Evolutionary conservation across 1,284 basidiomycete genomes (phyloP), one percentile per base, ranked within the genome.

Genomic region (Vanrija humicola): DNA sequence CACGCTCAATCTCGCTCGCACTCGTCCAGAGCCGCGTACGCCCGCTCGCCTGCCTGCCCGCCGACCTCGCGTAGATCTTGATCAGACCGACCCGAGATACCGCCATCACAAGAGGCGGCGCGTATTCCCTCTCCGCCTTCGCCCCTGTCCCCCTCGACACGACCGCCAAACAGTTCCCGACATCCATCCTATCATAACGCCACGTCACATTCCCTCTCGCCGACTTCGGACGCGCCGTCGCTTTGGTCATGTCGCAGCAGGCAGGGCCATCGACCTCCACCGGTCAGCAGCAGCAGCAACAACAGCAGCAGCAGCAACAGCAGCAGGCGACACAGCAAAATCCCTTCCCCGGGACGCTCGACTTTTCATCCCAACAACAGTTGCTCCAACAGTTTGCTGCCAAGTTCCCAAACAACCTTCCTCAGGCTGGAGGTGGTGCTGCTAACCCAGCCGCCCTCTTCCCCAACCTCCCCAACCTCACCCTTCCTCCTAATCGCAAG

Each of bases 341-440:
- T 10, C 26, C 38, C 44, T 39, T 19, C 38, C 48, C 43, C 43
- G 38, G 38, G 23, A 38, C 39, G 5, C 21, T 61, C n/a, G 55
- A 61, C 19, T 46, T 26, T 5, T 15, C 43, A 14, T 40, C 52
- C 4, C 59, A 61, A 16, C 59, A 58, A 38, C 52, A 61, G 47
- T 43, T 56, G 21, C 50, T 56, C n/a, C 55, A 56, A 19, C 59
- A 61, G 47, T 29, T 60, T 26, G 58, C 58, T 15, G 49, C 52
- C 6, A 45, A 55, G 6, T 21, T 50, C 1, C 54, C 58, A 2
- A 46, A 43, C 43, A 54, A 43, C 52, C 43, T 43, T 12, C 4
- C 43, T 4, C 40, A 21, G 48, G 38, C 48, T 15, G 53, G 48
- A 28, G 28, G 28, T 8, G 28, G 28, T 12, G 53, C 53, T 3